Evolutionary conservation across 768 basidiomycete species (phyloP).

Genomic region (Serendipita sp.): DNA sequence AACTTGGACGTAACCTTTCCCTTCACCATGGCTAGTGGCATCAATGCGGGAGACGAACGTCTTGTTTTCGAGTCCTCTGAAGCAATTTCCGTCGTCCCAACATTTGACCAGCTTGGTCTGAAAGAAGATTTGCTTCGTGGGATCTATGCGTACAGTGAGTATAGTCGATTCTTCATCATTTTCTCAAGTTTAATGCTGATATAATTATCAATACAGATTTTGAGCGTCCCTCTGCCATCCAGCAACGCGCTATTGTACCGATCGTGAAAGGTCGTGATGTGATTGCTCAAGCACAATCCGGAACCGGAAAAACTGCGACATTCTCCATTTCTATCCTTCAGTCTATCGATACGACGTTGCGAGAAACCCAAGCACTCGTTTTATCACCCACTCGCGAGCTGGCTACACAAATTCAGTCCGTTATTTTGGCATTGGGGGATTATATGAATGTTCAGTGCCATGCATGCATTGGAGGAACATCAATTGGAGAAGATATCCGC

Average conservation of each 20-base stretch:
- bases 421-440: conserved; percentile 89
- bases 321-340: conserved; percentile 98
- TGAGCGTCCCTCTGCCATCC: conserved; percentile 97
- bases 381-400: conserved; percentile 97
- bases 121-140: conserved; percentile 94
- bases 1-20: conserved; percentile 13
- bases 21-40: conserved; percentile 51
- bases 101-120: conserved; percentile 77
- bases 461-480: conserved; percentile 94
- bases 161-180: not conserved
- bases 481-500: conserved; percentile 92
- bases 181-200: not conserved
- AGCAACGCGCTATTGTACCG: conserved; percentile 93
- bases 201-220: conserved; percentile 45
- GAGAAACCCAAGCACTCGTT: conserved; percentile 91
- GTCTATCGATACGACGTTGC: conserved; percentile 86
- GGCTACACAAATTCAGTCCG: conserved; percentile 97
- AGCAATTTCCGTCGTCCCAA: conserved; percentile 58
- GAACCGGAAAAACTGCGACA: conserved; percentile 98
- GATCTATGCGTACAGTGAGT: conserved; percentile 91
- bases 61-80: conserved; percentile 92
- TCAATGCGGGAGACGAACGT: conserved; percentile 86
- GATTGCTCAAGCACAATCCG: conserved; percentile 97
- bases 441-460: conserved; percentile 99
- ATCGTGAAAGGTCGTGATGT: conserved; percentile 94